Base-by-base conservation (phyloP, 805 yeast genomes). In the Saturnispora diversa region DNA sequence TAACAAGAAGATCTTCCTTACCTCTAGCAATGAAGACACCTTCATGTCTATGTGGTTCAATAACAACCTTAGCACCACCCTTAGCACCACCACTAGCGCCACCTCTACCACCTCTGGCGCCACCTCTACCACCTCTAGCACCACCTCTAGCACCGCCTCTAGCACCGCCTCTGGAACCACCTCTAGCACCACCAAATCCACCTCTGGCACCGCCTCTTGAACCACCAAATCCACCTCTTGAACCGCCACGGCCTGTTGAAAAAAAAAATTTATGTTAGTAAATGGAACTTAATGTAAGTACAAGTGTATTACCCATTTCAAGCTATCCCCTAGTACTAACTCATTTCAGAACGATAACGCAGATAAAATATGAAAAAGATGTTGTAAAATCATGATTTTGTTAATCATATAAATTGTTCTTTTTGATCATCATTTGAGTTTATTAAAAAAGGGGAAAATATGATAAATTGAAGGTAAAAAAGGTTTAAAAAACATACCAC, bases 11-110 rank as follows among this genome's bases (percentile, higher is more conserved):
- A 77, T 92, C 98, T 74, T 92, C 98, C 69, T 92, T 92, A 67
- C 98, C 98, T 73, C 97, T 86, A 65, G 97, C 98, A 68, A 92
- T 90, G 80, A 79, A 92, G 53, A 92, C 96, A 78, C 94, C 98
- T 41, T 88, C 95, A 64, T 92, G 97, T 72, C 96, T 84, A 70
- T 92, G 98, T 56, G 97, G 97, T 72, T 92, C 98, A 55, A 90
- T 82, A 59, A 90, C 85, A 54, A 90, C 97, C 74, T 84, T 92
- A 57, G 96, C 95, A 64, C 94, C 94, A 56, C 90, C 92, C 51
- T 72, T 62, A 50, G 90, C 88, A 65, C 92, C 94, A 51, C 88
- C 90, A 47, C 78, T 54, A 48, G 81, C 64, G 49, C 82, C 64
- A 54, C 84, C 71, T 47, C 72, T 56, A 37, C 84, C 78, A 45